Base-by-base conservation (phyloP, 2,329 filamentous ascomycete species). In the Diplocarpon mali region DNA sequence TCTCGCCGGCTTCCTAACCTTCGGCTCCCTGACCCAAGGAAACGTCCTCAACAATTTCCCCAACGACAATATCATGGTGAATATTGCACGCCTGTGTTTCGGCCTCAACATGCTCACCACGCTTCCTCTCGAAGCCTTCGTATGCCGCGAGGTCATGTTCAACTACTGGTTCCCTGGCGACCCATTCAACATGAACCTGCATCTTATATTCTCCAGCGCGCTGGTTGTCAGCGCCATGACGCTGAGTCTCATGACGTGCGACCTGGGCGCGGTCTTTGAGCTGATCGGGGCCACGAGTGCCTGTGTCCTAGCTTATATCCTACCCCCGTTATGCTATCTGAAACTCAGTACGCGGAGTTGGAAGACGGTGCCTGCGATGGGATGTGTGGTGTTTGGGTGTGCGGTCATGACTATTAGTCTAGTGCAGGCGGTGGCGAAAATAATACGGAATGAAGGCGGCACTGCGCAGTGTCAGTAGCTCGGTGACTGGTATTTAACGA, bases 41-140 rank as follows among this genome's bases (percentile, higher is more conserved):
- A 98, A 98, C 63, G 87, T 98, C 42, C 79, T 98, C 57, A 98
- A 98, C 71, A 98, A 98, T 68, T 96, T 98, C 61, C 85, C 89
- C 1, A 72, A 80, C 15, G 80, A 93, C 65, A 96, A 95, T 65
- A 73, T 82, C 56, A 83, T 96, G 78, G 88, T 96, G 61, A 96
- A 95, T 65, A 74, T 98, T 47, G 92, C 92, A 16, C 83, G 92
- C 42, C 74, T 98, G 40, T 95, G 87, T 67, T 96, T 98, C 61
- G 92, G 92, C 2, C 75, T 98, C 54, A 98, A 98, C 71, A 98
- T 98, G 92, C 78, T 98, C 58, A 95, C 92, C 12, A 96, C 92
- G 1, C 71, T 98, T 30, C 92, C 92, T 0, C 80, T 98, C 48
- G 92, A 98, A 70, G 89, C 88, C 13, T 98, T 98, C 64, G 92